A percentile compares a stretch with the other conserved stretches of the same genome.
phyloP scores from a whole-genome alignment of 139 green algal genomes.

The Chlamydomonas eustigma region DNA sequence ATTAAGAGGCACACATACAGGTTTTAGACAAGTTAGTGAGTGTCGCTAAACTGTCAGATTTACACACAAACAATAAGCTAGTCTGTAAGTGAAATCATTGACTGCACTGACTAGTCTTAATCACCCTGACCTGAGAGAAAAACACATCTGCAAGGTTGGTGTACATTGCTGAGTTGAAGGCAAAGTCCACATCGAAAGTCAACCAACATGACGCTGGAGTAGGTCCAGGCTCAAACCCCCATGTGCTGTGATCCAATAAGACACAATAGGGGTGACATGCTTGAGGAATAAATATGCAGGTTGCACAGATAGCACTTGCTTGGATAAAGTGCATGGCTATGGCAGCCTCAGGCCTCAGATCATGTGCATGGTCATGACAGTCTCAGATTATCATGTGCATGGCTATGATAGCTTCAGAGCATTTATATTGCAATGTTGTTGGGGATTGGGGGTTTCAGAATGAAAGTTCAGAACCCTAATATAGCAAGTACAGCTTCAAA shows the following conservation, averaged over 20 bases:
- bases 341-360: no score
- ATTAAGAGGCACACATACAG: background rate
- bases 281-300: background rate
- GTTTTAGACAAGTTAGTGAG: background rate
- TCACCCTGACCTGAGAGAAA: background rate
- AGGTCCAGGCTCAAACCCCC: background rate
- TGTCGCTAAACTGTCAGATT: no score
- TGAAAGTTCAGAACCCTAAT: no score
- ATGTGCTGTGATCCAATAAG: background rate
- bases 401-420: no score
- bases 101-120: background rate
- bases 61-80: background rate
- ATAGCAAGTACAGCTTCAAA: no score
- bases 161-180: conserved; percentile 3
- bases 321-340: no score
- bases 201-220: background rate
- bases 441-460: no score
- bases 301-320: background rate
- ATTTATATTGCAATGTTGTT: no score
- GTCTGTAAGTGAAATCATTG: background rate
- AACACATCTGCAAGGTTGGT: conserved; percentile 9
- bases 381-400: no score
- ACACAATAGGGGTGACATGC: conserved; percentile 2
- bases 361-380: no score
- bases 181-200: conserved; percentile 9